Evolutionary conservation across 202 grass and related monocot genomes (phyloP).

Genomic region (Bolboschoenoplectus hybrid): DNA sequence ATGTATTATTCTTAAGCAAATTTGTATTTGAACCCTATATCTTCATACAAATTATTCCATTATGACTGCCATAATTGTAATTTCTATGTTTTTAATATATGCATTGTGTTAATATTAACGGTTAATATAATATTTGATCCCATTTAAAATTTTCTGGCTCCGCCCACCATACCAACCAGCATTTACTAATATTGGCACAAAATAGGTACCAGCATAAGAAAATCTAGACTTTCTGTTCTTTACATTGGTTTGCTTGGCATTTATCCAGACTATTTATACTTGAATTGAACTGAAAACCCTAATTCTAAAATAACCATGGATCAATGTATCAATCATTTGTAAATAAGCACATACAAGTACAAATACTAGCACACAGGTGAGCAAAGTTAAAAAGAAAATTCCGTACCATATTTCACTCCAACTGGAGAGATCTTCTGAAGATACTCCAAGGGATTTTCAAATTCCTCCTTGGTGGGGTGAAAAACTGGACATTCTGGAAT

Average conservation of each 20-base stretch:
- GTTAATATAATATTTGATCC: no score
- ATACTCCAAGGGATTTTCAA: constrained; percentile 80
- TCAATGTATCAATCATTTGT: constrained; percentile 13
- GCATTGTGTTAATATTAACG: no score
- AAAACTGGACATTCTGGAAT: constrained; percentile 92
- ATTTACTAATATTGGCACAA: not conserved
- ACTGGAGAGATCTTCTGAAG: constrained; percentile 79
- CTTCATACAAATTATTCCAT: no score
- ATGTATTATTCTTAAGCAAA: no score
- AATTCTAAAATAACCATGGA: not conserved
- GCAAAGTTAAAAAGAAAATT: not conserved
- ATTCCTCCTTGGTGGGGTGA: constrained; percentile 74
- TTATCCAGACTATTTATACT: not conserved
- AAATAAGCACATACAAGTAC: not conserved
- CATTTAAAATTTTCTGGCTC: no score
- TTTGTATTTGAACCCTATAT: no score
- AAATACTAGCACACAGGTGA: not conserved
- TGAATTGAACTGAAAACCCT: not conserved
- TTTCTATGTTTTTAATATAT: no score
- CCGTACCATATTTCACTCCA: constrained; percentile 76
- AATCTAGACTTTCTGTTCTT: not conserved
- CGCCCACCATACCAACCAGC: not conserved
- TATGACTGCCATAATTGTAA: no score
- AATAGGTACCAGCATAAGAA: not conserved
- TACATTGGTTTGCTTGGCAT: not conserved